These are phyloP conservation scores for Melampsora abietis-canadensis DNA, from an alignment of 1,284 basidiomycete genomes.

Conservation along the genomic window DNA sequence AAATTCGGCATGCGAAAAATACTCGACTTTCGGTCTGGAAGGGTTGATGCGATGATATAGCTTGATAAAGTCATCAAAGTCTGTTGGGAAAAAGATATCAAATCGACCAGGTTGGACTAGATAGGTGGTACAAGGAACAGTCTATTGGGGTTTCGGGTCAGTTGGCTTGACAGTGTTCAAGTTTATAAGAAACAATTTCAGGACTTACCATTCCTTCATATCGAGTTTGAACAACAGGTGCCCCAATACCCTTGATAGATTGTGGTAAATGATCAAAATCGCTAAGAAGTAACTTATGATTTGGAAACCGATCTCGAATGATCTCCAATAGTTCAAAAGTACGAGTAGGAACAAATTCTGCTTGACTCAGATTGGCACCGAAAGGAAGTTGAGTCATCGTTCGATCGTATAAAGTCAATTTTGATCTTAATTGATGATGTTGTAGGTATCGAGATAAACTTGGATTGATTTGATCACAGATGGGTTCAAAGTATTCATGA, in stretches of 20 bases:
- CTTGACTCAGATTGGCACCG: slow-evolving; percentile 81
- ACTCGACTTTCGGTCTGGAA: slow-evolving; percentile 58
- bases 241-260: slow-evolving; percentile 75
- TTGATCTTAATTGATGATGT: not conserved
- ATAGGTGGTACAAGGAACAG: slow-evolving; percentile 79
- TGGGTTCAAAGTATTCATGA: slow-evolving; percentile 74
- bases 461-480: slow-evolving; percentile 65
- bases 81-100: slow-evolving; percentile 98
- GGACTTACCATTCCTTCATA: slow-evolving; percentile 67
- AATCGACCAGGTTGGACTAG: slow-evolving; percentile 94
- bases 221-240: slow-evolving; percentile 94
- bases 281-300: slow-evolving; percentile 83
- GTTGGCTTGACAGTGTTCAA: not conserved
- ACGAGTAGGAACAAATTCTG: slow-evolving; percentile 90
- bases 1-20: slow-evolving; percentile 80
- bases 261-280: slow-evolving; percentile 89
- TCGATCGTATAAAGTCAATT: slow-evolving; percentile 59
- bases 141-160: slow-evolving; percentile 37
- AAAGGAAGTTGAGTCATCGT: slow-evolving; percentile 72
- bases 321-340: slow-evolving; percentile 79
- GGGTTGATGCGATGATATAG: slow-evolving; percentile 46
- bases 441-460: slow-evolving; percentile 60
- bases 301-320: slow-evolving; percentile 79
- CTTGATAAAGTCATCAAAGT: slow-evolving; percentile 68
- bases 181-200: not conserved